Conservation (phyloP, 176 grass and related monocot genomes). For the Oryza australiensis region DNA sequence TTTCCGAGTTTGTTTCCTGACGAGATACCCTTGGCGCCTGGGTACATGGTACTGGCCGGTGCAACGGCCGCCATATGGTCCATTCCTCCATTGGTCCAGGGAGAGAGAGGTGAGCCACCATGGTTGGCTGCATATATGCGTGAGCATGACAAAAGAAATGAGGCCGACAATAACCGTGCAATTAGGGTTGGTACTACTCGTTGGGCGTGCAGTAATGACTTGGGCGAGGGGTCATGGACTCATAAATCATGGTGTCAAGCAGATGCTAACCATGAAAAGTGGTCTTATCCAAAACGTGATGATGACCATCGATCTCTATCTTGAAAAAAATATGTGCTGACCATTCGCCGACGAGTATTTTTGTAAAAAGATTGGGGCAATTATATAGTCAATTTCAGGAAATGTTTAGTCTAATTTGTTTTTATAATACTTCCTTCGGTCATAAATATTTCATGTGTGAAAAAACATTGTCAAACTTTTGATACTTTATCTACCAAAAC, state of each 20-base stretch:
- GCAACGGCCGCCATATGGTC: too few relatives aligned
- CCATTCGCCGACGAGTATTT: neutral
- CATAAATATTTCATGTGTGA: too few relatives aligned
- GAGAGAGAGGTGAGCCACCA: too few relatives aligned
- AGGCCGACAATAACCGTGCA: neutral
- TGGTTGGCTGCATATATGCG: too few relatives aligned
- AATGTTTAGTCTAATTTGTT: neutral
- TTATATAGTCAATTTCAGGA: neutral
- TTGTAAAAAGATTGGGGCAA: neutral
- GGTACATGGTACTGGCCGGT: too few relatives aligned
- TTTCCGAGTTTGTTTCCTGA: too few relatives aligned
- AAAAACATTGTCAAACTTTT: too few relatives aligned
- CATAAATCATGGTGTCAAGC: neutral
- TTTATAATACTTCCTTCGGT: too few relatives aligned
- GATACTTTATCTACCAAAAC: too few relatives aligned
- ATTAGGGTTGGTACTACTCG: neutral
- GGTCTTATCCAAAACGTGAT: neutral
- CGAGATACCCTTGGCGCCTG: too few relatives aligned
- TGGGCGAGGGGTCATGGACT: constrained; percentile 11
- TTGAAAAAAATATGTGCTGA: neutral
- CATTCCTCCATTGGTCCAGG: too few relatives aligned
- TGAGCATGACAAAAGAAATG: too few relatives aligned
- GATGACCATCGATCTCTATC: neutral
- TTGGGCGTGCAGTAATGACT: constrained; percentile 6
- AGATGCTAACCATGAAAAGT: neutral